phyloP scores from a whole-genome alignment of 306 rosid genomes.

The Potentilla sterilis region DNA sequence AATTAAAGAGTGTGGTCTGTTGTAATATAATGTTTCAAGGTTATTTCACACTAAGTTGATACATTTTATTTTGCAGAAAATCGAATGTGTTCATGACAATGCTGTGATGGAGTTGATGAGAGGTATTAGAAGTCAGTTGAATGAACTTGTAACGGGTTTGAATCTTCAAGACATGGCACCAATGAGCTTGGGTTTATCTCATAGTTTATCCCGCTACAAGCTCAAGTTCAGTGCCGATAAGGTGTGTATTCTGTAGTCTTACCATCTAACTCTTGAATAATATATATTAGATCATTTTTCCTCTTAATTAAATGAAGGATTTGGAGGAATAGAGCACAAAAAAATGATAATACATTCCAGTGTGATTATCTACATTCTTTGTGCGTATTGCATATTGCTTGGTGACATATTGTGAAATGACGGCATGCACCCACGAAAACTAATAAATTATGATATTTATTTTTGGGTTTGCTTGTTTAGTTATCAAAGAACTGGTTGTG shows the following conservation, averaged over 20 bases:
- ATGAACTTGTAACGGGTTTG: constrained; percentile 73
- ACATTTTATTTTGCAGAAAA: constrained; percentile 52
- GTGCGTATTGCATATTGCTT: neutral
- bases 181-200: constrained; percentile 95
- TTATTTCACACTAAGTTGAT: constrained; percentile 2
- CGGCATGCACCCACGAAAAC: neutral
- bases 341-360: neutral
- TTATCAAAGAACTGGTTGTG: neutral
- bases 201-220: constrained; percentile 84
- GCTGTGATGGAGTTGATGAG: constrained; percentile 91
- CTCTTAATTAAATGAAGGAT: neutral
- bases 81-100: constrained; percentile 77
- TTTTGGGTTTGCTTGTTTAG: neutral
- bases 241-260: constrained; percentile 41
- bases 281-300: neutral
- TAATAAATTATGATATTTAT: neutral
- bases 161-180: constrained; percentile 92
- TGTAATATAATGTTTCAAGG: neutral
- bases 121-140: constrained; percentile 80
- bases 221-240: constrained; percentile 95
- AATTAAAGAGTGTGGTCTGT: neutral
- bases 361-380: neutral
- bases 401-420: neutral
- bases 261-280: neutral
- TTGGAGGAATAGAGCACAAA: neutral